phyloP scores from a whole-genome alignment of 2,329 filamentous ascomycete genomes.

The Colletotrichum abscissum region DNA sequence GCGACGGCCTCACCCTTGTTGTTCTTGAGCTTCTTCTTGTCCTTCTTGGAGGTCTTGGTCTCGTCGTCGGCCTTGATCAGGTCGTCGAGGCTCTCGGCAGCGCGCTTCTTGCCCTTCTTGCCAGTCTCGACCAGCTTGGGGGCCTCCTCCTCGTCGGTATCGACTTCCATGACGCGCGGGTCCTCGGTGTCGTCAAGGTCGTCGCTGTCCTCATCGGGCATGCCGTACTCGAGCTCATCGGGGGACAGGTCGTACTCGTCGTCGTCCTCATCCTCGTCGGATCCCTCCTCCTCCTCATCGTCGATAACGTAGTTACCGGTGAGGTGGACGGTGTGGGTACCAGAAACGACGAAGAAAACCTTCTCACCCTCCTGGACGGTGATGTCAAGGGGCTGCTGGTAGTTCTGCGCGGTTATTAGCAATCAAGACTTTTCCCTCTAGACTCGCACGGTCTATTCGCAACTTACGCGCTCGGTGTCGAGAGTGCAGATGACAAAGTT shows the following conservation, averaged over 20 bases:
- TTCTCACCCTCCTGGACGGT: conserved; percentile 89
- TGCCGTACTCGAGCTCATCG: conserved; percentile 80
- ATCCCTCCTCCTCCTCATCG: conserved; percentile 71
- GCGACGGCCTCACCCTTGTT: conserved; percentile 90
- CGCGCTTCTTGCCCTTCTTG: conserved; percentile 89
- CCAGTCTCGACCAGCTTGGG: conserved; percentile 63
- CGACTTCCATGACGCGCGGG: conserved; percentile 86
- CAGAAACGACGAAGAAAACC: conserved; percentile 91
- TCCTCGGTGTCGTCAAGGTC: conserved; percentile 83
- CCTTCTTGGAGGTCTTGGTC: conserved; percentile 90
- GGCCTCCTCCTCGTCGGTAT: conserved; percentile 80
- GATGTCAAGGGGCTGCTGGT: conserved; percentile 95
- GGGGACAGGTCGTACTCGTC: conserved; percentile 85
- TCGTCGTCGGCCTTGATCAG: conserved; percentile 83
- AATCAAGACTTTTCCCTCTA: not conserved
- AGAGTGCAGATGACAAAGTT: conserved; percentile 96
- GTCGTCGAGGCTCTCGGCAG: conserved; percentile 83
- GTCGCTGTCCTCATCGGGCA: conserved; percentile 79
- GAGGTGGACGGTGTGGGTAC: conserved; percentile 90
- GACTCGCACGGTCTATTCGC: not conserved
- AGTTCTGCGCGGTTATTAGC: conserved; percentile 69
- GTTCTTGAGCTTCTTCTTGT: conserved; percentile 98
- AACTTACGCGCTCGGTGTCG: conserved; percentile 86
- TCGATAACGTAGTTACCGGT: conserved; percentile 95
- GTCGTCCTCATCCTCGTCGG: conserved; percentile 72